phyloP scores from a whole-genome alignment of 768 basidiomycete genomes.

The Ramaria sp. region DNA sequence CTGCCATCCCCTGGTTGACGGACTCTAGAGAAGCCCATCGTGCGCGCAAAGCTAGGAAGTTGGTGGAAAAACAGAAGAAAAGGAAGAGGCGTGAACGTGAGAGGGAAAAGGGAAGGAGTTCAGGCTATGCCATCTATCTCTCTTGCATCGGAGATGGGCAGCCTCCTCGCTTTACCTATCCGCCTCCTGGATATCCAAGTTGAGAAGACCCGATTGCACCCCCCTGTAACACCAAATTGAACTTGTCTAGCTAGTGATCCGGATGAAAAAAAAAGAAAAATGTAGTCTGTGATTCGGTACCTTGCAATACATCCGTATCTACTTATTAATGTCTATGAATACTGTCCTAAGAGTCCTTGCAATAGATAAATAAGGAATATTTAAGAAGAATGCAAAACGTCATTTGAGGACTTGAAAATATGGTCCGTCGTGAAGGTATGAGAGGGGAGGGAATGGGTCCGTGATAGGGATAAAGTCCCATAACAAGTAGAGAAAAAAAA shows the following conservation, averaged over 20 bases:
- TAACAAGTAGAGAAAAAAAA: too few species aligned
- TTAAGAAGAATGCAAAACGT: not conserved
- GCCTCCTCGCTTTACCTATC: not conserved
- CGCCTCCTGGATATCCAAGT: not conserved
- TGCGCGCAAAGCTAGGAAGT: slow-evolving; percentile 25
- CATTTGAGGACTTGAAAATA: too few species aligned
- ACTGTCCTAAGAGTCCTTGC: not conserved
- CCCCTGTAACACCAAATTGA: not conserved
- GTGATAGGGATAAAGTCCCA: too few species aligned
- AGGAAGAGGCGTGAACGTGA: not conserved
- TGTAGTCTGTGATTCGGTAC: not conserved
- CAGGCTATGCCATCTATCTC: slow-evolving; percentile 46
- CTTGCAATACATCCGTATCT: not conserved
- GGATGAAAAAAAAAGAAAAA: not conserved
- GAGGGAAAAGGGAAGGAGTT: not conserved
- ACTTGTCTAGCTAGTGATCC: too few species aligned
- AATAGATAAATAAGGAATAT: not conserved
- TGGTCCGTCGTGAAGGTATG: too few species aligned
- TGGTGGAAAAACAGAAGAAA: slow-evolving; percentile 15
- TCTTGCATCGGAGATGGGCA: slow-evolving; percentile 28
- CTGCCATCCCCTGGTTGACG: slow-evolving; percentile 21
- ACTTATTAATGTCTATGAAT: not conserved
- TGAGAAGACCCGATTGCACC: not conserved
- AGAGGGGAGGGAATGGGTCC: too few species aligned
- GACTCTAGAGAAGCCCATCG: slow-evolving; percentile 42